phyloP scores from a whole-genome alignment of 1,284 basidiomycete genomes.

The Trichosporon sp. region DNA sequence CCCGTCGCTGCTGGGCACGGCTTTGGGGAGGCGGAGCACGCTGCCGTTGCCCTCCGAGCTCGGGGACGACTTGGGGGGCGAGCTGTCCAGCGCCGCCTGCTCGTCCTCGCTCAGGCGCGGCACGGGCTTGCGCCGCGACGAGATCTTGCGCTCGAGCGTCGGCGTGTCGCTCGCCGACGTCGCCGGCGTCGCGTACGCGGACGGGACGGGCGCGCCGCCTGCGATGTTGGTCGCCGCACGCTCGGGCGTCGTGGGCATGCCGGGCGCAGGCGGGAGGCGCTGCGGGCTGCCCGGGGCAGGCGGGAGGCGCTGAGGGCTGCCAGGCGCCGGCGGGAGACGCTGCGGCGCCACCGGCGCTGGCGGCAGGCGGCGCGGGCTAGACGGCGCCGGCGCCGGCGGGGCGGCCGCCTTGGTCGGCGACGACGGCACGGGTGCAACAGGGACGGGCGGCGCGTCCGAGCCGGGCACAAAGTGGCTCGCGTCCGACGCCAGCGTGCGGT shows the following conservation, averaged over 20 bases:
- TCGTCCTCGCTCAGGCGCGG: conserved; percentile 12
- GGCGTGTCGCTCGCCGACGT: not conserved
- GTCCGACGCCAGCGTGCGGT: not conserved
- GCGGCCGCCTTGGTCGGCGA: conserved; percentile 2
- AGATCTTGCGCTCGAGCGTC: conserved; percentile 15
- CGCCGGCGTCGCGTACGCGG: not conserved
- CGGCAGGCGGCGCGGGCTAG: not conserved
- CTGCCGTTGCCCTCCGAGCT: not conserved
- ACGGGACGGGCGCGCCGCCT: not conserved
- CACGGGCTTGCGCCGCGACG: conserved; percentile 23
- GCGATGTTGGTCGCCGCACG: not conserved
- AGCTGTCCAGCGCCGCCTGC: not conserved
- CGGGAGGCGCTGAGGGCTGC: not conserved
- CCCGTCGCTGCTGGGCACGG: not conserved
- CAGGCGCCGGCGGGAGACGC: not conserved
- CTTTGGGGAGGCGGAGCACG: not conserved
- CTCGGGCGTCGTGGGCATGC: not conserved
- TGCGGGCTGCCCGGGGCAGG: not conserved
- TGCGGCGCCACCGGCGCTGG: not conserved
- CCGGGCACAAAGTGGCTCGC: not conserved
- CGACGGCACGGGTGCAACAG: not conserved
- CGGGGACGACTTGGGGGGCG: not conserved
- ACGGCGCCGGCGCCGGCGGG: not conserved
- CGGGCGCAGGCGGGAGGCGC: not conserved
- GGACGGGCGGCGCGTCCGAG: not conserved